Evolutionary conservation across 768 basidiomycete genomes (phyloP).

Genomic region (Tricholoma sp.): DNA sequence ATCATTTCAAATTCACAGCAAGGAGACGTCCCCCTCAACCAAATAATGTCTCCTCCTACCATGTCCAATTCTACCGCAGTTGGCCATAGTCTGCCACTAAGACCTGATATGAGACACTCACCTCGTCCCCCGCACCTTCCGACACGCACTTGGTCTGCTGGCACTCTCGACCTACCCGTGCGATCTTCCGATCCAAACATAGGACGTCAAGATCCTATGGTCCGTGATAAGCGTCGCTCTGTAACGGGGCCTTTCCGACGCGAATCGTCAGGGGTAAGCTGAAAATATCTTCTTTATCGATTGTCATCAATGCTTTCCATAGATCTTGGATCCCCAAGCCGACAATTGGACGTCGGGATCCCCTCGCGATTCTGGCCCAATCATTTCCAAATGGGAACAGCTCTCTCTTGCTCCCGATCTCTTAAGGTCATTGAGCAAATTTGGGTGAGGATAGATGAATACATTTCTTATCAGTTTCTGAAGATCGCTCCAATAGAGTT

Average conservation of each 20-base stretch:
- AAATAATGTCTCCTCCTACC: constrained; percentile 36
- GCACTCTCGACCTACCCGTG: constrained; percentile 68
- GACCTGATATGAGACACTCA: constrained; percentile 57
- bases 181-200: constrained; percentile 44
- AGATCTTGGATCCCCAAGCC: constrained; percentile 54
- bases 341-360: constrained; percentile 49
- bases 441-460: constrained; percentile 58
- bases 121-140: constrained; percentile 65
- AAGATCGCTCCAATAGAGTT: constrained; percentile 46
- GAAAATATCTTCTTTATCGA: not conserved
- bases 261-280: constrained; percentile 68
- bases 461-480: not conserved
- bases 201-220: constrained; percentile 37
- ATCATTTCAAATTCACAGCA: constrained; percentile 36
- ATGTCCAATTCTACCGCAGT: constrained; percentile 37
- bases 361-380: constrained; percentile 68
- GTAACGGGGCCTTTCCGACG: constrained; percentile 63
- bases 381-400: constrained; percentile 96
- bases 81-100: constrained; percentile 58
- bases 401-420: constrained; percentile 81
- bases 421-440: constrained; percentile 83
- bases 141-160: constrained; percentile 81
- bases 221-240: constrained; percentile 72
- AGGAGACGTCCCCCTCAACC: constrained; percentile 44
- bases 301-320: constrained; percentile 9